phyloP scores from a whole-genome alignment of 306 rosid species.

The Rosa persica region DNA sequence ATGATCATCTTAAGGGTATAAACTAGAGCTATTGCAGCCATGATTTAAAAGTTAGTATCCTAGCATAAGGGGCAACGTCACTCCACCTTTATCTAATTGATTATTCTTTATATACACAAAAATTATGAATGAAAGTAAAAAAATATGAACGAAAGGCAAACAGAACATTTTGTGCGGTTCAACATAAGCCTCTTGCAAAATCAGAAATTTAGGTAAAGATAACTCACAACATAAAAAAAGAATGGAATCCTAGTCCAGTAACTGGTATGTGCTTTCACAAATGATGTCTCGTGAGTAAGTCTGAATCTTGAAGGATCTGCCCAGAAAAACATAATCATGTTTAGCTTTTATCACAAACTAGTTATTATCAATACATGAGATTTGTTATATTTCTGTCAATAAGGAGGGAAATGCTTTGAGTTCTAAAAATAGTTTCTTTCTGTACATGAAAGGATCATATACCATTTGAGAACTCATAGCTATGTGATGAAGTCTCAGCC shows the following conservation, averaged over 20 bases:
- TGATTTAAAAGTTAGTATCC: neutral
- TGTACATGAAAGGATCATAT: slow-evolving; percentile 15
- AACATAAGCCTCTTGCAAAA: neutral
- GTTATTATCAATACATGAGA: neutral
- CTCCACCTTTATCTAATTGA: neutral
- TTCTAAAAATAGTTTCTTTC: neutral
- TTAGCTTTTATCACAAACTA: slow-evolving; percentile 14
- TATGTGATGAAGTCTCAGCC: slow-evolving; percentile 68
- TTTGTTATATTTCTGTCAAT: neutral
- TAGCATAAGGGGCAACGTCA: neutral
- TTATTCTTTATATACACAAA: neutral
- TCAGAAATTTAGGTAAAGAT: slow-evolving; percentile 13
- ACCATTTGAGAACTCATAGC: slow-evolving; percentile 81
- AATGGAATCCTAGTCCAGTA: slow-evolving; percentile 70
- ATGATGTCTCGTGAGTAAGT: slow-evolving; percentile 89
- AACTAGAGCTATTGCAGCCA: neutral
- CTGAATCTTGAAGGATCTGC: slow-evolving; percentile 78
- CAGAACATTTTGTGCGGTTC: neutral
- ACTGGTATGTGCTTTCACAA: slow-evolving; percentile 78
- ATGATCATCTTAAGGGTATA: neutral
- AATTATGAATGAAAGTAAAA: neutral
- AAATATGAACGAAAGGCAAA: slow-evolving; percentile 4
- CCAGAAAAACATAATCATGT: slow-evolving; percentile 7
- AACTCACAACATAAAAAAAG: slow-evolving; percentile 74
- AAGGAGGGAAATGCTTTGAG: neutral